A percentile compares a stretch with the other conserved stretches of the same genome.
Evolutionary conservation across 164 flowering plant species (phyloP).

Genomic region (Annona cherimola): DNA sequence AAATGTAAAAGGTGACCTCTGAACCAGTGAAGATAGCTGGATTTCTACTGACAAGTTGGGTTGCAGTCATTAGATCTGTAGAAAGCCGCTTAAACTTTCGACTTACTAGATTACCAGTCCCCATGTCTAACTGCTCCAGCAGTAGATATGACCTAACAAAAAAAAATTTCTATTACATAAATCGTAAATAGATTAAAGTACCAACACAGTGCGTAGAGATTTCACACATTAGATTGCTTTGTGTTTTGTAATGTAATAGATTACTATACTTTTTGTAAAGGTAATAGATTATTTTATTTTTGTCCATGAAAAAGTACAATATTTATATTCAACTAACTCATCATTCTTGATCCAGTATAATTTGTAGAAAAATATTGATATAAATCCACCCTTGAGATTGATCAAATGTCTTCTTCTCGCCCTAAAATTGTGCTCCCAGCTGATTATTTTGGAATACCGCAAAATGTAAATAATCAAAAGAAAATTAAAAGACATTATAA

Average conservation of each 20-base stretch:
- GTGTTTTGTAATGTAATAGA: too few relatives aligned
- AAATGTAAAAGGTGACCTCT: conserved; percentile 42
- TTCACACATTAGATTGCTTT: too few relatives aligned
- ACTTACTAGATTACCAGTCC: conserved; percentile 10
- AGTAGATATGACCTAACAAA: conserved; percentile 17
- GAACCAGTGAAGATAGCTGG: conserved; percentile 80
- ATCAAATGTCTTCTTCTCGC: conserved; percentile 10
- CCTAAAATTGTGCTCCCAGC: conserved; percentile 18
- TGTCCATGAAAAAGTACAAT: too few relatives aligned
- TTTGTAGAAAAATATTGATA: conserved; percentile 11
- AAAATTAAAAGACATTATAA: background rate
- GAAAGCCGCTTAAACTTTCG: conserved; percentile 7
- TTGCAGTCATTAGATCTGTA: conserved; percentile 52
- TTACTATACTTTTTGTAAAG: too few relatives aligned
- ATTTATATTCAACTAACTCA: background rate
- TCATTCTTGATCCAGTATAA: conserved; percentile 20
- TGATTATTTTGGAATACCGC: conserved; percentile 17
- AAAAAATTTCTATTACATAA: background rate
- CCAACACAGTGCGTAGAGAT: too few relatives aligned
- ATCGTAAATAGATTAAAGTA: background rate
- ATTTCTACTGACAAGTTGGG: conserved; percentile 53
- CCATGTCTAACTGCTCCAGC: conserved; percentile 17
- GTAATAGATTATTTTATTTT: too few relatives aligned
- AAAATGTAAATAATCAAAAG: conserved; percentile 19
- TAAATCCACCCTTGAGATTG: conserved; percentile 14